Conservation (phyloP, 768 basidiomycete species). For the Neoboletus subvelutipes region DNA sequence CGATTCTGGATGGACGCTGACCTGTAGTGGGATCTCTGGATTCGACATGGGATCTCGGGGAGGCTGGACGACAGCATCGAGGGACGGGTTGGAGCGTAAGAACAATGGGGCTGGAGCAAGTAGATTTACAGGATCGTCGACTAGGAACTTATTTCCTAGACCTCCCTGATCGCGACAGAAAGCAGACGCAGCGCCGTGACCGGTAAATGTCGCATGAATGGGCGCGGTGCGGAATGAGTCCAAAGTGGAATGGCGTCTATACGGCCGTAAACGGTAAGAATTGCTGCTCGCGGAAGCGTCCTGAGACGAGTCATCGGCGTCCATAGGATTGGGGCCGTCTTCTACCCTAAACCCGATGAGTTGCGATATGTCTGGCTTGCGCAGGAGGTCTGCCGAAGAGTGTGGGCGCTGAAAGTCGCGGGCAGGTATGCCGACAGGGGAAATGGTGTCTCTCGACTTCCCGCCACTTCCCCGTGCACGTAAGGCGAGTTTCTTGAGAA, state of each 20-base stretch:
- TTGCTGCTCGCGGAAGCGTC: slow-evolving; percentile 26
- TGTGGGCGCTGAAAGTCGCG: slow-evolving; percentile 27
- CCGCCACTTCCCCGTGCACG: slow-evolving; percentile 34
- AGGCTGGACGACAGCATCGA: slow-evolving; percentile 10
- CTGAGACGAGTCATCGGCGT: slow-evolving; percentile 33
- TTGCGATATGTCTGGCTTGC: slow-evolving; percentile 24
- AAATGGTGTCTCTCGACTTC: slow-evolving; percentile 29
- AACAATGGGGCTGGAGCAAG: slow-evolving; percentile 18
- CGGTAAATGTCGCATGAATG: slow-evolving; percentile 12
- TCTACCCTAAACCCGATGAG: slow-evolving; percentile 26
- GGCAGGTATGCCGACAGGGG: slow-evolving; percentile 24
- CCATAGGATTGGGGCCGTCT: slow-evolving; percentile 25
- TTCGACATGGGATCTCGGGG: not conserved
- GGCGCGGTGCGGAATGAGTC: slow-evolving; percentile 16
- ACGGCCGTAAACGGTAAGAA: slow-evolving; percentile 19
- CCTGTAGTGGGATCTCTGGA: slow-evolving; percentile 8
- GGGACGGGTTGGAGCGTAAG: slow-evolving; percentile 10
- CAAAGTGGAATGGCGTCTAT: slow-evolving; percentile 25
- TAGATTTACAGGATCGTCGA: slow-evolving; percentile 2
- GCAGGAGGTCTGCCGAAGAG: slow-evolving; percentile 36
- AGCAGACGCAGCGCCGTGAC: slow-evolving; percentile 5
- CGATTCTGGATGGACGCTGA: not conserved
- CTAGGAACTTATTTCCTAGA: not conserved
- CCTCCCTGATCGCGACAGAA: slow-evolving; percentile 15
- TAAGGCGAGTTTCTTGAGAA: slow-evolving; percentile 36